phyloP scores from a whole-genome alignment of 768 basidiomycete genomes.

The Hypholoma sublateritium region DNA sequence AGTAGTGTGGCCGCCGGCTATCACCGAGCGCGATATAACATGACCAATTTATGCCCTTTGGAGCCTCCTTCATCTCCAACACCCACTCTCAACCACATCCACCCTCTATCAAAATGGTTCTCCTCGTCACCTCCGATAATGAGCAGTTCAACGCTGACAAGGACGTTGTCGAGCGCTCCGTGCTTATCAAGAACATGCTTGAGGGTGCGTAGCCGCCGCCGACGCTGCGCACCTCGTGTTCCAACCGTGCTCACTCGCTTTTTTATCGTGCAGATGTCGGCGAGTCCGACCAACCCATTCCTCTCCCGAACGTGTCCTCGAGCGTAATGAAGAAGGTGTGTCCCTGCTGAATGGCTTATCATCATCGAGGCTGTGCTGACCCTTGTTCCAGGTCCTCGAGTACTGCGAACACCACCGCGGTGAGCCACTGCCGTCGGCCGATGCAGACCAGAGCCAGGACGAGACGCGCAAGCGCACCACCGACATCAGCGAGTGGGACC shows the following conservation, averaged over 20 bases:
- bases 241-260: neutral
- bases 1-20: constrained; percentile 29
- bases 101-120: constrained; percentile 57
- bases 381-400: constrained; percentile 75
- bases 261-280: constrained; percentile 69
- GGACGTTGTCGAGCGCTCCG: constrained; percentile 92
- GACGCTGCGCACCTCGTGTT: neutral
- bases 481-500: constrained; percentile 99
- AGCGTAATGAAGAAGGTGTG: constrained; percentile 89
- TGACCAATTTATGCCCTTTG: constrained; percentile 20
- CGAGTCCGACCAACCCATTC: constrained; percentile 92
- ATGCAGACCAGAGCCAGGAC: constrained; percentile 79
- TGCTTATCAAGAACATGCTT: constrained; percentile 99
- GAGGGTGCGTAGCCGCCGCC: constrained; percentile 63
- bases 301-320: constrained; percentile 91
- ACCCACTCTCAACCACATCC: constrained; percentile 14
- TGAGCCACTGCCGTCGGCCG: constrained; percentile 90
- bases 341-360: constrained; percentile 3
- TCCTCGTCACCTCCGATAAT: constrained; percentile 92
- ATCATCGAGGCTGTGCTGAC: constrained; percentile 11
- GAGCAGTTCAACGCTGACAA: constrained; percentile 93
- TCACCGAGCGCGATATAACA: constrained; percentile 38
- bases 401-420: constrained; percentile 99
- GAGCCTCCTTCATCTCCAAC: constrained; percentile 12
- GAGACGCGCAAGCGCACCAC: constrained; percentile 98